Conservation (phyloP, 2,329 filamentous ascomycete genomes). For the Cordyceps tenuipes region DNA sequence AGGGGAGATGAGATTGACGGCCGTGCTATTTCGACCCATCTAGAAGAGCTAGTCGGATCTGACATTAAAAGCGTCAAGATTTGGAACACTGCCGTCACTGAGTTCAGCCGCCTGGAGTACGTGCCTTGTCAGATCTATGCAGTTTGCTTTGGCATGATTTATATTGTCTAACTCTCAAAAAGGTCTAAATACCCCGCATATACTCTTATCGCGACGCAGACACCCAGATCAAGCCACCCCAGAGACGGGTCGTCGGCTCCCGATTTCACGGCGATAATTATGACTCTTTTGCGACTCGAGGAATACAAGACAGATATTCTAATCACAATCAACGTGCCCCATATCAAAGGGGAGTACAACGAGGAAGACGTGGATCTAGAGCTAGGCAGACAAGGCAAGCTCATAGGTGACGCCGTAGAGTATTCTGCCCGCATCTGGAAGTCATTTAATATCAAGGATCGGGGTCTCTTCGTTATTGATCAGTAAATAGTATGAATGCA, state of each 20-base stretch:
- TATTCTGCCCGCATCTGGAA: conserved; percentile 60
- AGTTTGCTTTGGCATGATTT: neutral
- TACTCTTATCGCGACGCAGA: conserved; percentile 61
- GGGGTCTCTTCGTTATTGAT: conserved; percentile 55
- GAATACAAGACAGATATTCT: conserved; percentile 71
- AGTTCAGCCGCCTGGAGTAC: conserved; percentile 48
- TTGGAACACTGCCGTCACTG: conserved; percentile 55
- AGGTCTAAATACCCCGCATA: conserved; percentile 49
- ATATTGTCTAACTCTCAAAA: conserved; percentile 20
- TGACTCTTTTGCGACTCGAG: conserved; percentile 70
- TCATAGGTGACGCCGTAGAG: conserved; percentile 62
- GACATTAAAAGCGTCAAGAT: conserved; percentile 57
- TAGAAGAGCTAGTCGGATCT: conserved; percentile 60
- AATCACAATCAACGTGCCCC: conserved; percentile 81
- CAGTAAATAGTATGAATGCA: neutral
- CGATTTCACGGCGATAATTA: conserved; percentile 66
- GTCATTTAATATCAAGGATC: conserved; percentile 72
- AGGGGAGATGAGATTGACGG: conserved; percentile 55
- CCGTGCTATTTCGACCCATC: conserved; percentile 58
- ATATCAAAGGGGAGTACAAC: conserved; percentile 66
- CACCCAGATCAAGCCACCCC: conserved; percentile 29
- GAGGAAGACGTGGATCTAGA: conserved; percentile 63
- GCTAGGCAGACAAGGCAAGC: conserved; percentile 54
- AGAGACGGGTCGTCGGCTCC: conserved; percentile 32
- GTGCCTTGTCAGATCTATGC: conserved; percentile 15